phyloP scores from a whole-genome alignment of 352 stramenopile species.

The Peronospora farinosa region DNA sequence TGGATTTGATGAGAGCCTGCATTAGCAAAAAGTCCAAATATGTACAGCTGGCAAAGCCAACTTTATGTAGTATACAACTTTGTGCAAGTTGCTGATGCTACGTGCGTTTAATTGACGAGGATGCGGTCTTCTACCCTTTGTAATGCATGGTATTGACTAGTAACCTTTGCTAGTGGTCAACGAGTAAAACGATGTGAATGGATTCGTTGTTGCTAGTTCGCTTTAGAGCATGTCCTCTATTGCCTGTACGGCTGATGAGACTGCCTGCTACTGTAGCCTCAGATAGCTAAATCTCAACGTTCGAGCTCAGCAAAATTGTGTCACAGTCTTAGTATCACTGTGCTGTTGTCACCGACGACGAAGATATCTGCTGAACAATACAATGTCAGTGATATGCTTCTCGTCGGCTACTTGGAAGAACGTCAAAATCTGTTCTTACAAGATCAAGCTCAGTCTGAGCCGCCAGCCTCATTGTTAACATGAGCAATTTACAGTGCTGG shows the following conservation, averaged over 20 bases:
- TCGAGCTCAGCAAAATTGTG: slow-evolving; percentile 49
- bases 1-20: too few species aligned
- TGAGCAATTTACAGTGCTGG: slow-evolving; percentile 25
- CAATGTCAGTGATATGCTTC: too few species aligned
- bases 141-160: not conserved
- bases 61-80: not conserved
- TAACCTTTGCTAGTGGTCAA: not conserved
- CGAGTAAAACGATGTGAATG: not conserved
- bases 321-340: slow-evolving; percentile 18
- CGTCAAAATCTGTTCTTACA: too few species aligned
- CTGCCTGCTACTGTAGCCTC: not conserved
- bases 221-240: slow-evolving; percentile 14
- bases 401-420: too few species aligned
- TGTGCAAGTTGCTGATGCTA: not conserved
- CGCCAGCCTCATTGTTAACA: slow-evolving; percentile 40
- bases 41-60: too few species aligned
- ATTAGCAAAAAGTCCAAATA: too few species aligned
- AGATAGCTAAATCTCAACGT: slow-evolving; percentile 13
- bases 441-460: too few species aligned
- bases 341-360: too few species aligned
- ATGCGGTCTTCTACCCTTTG: slow-evolving; percentile 1
- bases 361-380: too few species aligned
- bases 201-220: slow-evolving; percentile 5
- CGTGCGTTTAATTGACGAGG: not conserved
- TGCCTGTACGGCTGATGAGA: too few species aligned